Base-by-base conservation (phyloP, 192 early-diverging fungal genomes). In the Entomortierella chlamydospora region DNA sequence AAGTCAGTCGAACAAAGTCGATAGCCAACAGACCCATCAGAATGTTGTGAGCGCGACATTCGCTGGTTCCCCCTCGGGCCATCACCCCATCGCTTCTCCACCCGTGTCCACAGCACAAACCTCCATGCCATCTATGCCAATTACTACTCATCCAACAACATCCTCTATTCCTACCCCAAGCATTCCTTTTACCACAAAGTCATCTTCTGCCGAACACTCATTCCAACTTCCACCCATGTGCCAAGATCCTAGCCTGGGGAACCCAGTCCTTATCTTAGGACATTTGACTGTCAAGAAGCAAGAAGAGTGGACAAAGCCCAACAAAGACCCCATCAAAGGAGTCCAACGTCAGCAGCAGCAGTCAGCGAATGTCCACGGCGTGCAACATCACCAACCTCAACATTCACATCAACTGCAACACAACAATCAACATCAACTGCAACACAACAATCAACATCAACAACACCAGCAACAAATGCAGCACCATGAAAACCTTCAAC, bases 181-280 rank as follows among this genome's bases (percentile, higher is more conserved):
- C 26, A 9, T 56, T 45, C 26, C 33, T n/a, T 66, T 56, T 22
- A 22, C 20, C 11, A 39, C 64, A 20, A 56, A 45, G 10, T 18
- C 64, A 6, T 31, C 64, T 31, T 11, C 30, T 20, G 29, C 61
- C 11, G 11, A 43, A 31, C 25, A 22, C 17, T 51, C 56, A 57
- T 68, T 50, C 29, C 47, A 57, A 68, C 56, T 58, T 17, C 66
- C 58, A 51, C 73, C 73, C 30, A 68, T 77, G 53, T 77, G 73
- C 37, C 65, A 37, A 12, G 66, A 77, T 29, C 73, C 73, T 2
- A 77, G 65, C 20, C 45, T 77, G 22, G 73, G 60, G 12, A 58
- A 42, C n/a, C 64, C 72, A 2, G 39, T 62, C 0, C 43, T 55
- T 18, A 23, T 64, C 18, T 30, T 76, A 1, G 29, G 49, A 15